Evolutionary conservation across 352 stramenopile species (phyloP), one percentile per base, ranked within the genome.

Genomic region (Globisporangium alternatum): DNA sequence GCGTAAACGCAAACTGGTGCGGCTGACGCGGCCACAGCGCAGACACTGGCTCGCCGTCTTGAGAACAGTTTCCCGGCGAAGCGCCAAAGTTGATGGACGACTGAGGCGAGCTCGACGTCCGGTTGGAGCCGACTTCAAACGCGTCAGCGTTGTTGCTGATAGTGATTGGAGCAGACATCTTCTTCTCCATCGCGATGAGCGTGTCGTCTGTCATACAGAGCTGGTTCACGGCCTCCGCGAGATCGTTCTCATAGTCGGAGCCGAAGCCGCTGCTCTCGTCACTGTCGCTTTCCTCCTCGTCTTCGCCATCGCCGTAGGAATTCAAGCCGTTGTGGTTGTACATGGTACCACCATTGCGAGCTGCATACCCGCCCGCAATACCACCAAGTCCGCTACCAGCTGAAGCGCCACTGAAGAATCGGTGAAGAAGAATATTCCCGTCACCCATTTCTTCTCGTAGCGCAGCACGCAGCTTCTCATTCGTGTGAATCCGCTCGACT

Each of bases 1-100:
- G 86, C 15, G 86, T 91, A 54, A 95, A 95, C 8, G 83, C 86
- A 60, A 95, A 95, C 67, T 95, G 80, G 58, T 93, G 82, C 10
- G 86, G 86, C 57, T 90, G 82, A 19, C 86, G 76, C 28, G 86
- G 86, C 86, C 86, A 95, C 12, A 95, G 66, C 8, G 86, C 86
- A 37, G 83, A 83, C 33, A 85, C 76, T 0, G 86, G 86, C 35
- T 94, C 83, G 13, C 80, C 86, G 30, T 94, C 86, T 57, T 90
- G 85, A 3, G 81, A 89, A 19, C 67, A 78, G 1, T 74, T 74
- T 3, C 81, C 81, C 21, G 82, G 85, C 5, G 82, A 93, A 44
- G 70, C 78, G 60, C 82, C 83, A 44, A 88, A 67, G 25, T 78
- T 74, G 35, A 90, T 72, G 8, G 85, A 93, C 28, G 81, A 93